Evolutionary conservation across 139 green algal species (phyloP).

Genomic region (Chlorella vulgaris): DNA sequence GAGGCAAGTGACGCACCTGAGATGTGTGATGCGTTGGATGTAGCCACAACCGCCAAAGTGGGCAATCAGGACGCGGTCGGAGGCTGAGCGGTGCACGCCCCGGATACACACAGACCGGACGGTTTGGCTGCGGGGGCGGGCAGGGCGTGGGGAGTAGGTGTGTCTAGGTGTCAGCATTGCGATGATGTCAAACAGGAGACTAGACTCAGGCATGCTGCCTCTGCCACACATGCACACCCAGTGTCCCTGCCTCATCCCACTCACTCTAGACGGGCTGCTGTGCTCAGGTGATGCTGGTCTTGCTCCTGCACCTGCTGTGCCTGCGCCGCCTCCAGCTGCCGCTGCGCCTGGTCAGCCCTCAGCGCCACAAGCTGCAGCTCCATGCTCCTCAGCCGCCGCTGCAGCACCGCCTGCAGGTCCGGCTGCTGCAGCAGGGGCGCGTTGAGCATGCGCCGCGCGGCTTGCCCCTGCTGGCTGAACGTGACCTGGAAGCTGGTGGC

Average conservation of each 20-base stretch:
- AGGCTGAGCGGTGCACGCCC: conserved; percentile 18
- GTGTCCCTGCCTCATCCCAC: background rate
- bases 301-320: background rate
- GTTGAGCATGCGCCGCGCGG: background rate
- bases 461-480: background rate
- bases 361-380: conserved; percentile 31
- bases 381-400: conserved; percentile 15
- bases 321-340: background rate
- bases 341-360: conserved; percentile 23
- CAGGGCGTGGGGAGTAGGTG: background rate
- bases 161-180: too few species aligned
- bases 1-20: too few species aligned
- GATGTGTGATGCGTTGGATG: conserved; percentile 25
- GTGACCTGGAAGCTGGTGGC: conserved; percentile 17
- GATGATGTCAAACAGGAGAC: too few species aligned
- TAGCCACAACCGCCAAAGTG: conserved; percentile 33
- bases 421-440: conserved; percentile 27
- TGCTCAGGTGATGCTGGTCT: background rate
- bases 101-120: conserved; percentile 24
- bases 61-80: conserved; percentile 27
- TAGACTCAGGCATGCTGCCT: too few species aligned
- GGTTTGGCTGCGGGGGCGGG: background rate
- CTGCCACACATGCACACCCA: too few species aligned
- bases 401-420: conserved; percentile 22
- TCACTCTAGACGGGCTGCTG: conserved; percentile 20